These are phyloP conservation scores for Fusarium nurragi DNA, from an alignment of 2,329 filamentous ascomycete genomes.

Conservation along the genomic window DNA sequence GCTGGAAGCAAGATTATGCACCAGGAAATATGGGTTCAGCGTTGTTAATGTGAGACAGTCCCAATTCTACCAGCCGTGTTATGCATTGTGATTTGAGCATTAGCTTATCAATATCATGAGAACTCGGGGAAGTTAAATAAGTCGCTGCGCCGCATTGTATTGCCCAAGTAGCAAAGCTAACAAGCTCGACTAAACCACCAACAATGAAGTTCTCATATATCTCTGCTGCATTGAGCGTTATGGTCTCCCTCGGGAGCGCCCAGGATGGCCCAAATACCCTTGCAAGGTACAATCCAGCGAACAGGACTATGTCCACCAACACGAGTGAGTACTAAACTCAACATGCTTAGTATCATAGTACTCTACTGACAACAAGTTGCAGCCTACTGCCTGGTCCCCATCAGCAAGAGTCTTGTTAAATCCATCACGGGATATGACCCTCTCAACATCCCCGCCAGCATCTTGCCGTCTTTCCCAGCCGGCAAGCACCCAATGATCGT, in stretches of 20 bases:
- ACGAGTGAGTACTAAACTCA: background rate
- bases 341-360: accelerated
- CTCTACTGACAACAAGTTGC: background rate
- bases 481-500: conserved; percentile 16
- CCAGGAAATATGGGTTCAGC: background rate
- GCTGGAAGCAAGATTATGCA: background rate
- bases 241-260: background rate
- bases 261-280: conserved; percentile 16
- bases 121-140: background rate
- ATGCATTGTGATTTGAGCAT: background rate
- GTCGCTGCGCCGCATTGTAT: background rate
- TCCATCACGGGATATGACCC: conserved; percentile 11
- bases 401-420: conserved; percentile 4
- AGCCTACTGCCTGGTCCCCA: conserved; percentile 18
- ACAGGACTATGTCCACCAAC: conserved; percentile 19
- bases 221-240: background rate
- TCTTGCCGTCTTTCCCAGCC: conserved; percentile 13
- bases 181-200: background rate
- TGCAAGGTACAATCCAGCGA: conserved; percentile 20
- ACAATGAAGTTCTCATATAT: background rate
- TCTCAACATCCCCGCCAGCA: background rate
- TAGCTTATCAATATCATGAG: background rate
- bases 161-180: background rate
- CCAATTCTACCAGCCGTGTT: background rate
- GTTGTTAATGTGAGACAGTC: too few species aligned